A percentile compares a stretch with the other conserved stretches of the same genome.
These are phyloP conservation scores for Cyberlindnera suaveolens DNA, from an alignment of 805 yeast genomes.

Conservation along the genomic window DNA sequence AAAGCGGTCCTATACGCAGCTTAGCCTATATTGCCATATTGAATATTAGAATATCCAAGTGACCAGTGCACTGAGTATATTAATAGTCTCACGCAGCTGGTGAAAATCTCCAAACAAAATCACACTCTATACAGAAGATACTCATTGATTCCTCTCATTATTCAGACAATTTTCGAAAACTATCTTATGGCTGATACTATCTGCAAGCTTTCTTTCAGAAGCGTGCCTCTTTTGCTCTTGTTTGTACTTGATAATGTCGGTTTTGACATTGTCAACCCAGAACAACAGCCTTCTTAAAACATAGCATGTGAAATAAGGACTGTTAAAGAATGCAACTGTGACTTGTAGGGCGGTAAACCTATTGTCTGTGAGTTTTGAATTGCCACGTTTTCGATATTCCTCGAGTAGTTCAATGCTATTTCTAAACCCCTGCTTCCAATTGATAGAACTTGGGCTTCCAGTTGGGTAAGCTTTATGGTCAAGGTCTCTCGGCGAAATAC, in stretches of 20 bases:
- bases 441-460: background rate
- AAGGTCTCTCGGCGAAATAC: background rate
- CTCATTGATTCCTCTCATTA: no score
- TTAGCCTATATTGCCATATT: no score
- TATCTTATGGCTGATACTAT: background rate
- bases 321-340: conserved; percentile 1
- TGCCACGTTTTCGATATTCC: background rate
- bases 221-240: background rate
- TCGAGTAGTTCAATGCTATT: background rate
- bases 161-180: no score
- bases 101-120: no score
- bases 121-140: no score
- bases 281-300: conserved; percentile 6
- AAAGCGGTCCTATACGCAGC: no score
- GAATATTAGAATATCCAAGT: no score
- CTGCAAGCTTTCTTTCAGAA: background rate
- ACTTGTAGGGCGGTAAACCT: background rate
- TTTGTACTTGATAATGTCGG: background rate
- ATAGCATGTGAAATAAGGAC: conserved; percentile 3
- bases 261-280: conserved; percentile 5
- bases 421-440: background rate
- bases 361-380: background rate
- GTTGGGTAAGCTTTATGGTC: background rate
- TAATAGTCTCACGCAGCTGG: no score
- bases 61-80: background rate